A percentile compares a stretch with the other conserved stretches of the same genome.
phyloP scores from a whole-genome alignment of 345 rosid species.

The Eucalyptus cloeziana region DNA sequence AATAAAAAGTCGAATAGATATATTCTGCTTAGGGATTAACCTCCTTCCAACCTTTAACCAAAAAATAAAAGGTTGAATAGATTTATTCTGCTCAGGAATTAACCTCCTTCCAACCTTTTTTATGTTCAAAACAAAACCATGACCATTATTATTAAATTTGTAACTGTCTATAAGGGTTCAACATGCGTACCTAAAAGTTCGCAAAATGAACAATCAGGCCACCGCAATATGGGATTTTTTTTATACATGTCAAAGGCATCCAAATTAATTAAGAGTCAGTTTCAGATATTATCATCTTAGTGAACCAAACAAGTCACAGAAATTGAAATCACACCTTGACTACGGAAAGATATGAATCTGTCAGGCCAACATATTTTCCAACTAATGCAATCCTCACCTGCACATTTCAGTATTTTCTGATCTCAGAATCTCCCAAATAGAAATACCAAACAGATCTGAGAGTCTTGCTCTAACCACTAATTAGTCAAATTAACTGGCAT shows the following conservation, averaged over 20 bases:
- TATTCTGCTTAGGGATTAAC: neutral
- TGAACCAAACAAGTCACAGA: neutral
- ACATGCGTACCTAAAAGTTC: neutral
- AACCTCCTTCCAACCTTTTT: neutral
- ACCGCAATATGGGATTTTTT: neutral
- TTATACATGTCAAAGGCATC: neutral
- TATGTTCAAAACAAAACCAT: neutral
- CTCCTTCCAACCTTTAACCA: neutral
- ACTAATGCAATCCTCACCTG: constrained; percentile 97
- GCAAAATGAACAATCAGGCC: neutral
- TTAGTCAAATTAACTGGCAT: neutral
- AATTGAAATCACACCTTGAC: constrained; percentile 43
- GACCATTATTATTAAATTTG: neutral
- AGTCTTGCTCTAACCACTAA: neutral
- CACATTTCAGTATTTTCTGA: constrained; percentile 1
- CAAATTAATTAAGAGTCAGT: neutral
- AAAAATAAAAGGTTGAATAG: neutral
- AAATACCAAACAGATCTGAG: neutral
- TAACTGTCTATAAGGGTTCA: neutral
- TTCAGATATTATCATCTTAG: neutral
- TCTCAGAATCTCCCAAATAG: constrained; percentile 1
- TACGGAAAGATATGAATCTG: constrained; percentile 94
- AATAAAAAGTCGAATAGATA: neutral
- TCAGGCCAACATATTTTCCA: constrained; percentile 89
- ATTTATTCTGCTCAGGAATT: neutral